Base-by-base conservation (phyloP, 2,329 filamentous ascomycete species). In the Hypoxylon rubiginosum region DNA sequence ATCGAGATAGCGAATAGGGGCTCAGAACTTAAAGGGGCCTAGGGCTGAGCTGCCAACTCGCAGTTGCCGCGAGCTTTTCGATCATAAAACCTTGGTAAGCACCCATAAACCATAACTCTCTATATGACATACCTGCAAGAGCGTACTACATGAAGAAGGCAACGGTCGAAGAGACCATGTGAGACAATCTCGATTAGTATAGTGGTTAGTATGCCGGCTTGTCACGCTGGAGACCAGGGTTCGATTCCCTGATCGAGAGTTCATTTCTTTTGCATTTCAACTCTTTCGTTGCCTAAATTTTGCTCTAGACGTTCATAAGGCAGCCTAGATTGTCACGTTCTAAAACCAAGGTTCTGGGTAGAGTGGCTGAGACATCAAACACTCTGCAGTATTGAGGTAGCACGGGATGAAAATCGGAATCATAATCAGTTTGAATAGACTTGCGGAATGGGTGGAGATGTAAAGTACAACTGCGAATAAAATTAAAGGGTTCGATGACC, bases 191-290 rank as follows among this genome's bases (percentile, higher is more conserved):
- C 66, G 66, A 69, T 69, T 69, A 63, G 66, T 69, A 63, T 69
- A 69, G 66, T 69, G 66, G 66, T 66, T 59, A 69, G 66, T 63
- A 69, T 69, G 66, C 66, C 66, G 66, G 66, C 66, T 69, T 69
- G 66, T 69, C 66, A 66, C 75, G 73, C 73, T 70, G 73, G 73
- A 73, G 73, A 68, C 73, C 73, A 72, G 73, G 73, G 73, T 75
- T 75, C 73, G 70, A 75, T 75, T 74, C 72, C 76, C 76, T 75
- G 76, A 76, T 76, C 74, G 75, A 77, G 75, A 77, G 75, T 19
- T 11, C 30, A 30, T 6, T 6, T 19, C 6, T 43, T 43, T 43
- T 43, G 39, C 36, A 9, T 43, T 43, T 36, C 13, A 34, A n/a
- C 15, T 41, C 15, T n/a, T 43, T 10, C 11, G 15, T 19, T 8